Evolutionary conservation across 495 filamentous ascomycete genomes (phyloP).

Genomic region (Terfezia claveryi): DNA sequence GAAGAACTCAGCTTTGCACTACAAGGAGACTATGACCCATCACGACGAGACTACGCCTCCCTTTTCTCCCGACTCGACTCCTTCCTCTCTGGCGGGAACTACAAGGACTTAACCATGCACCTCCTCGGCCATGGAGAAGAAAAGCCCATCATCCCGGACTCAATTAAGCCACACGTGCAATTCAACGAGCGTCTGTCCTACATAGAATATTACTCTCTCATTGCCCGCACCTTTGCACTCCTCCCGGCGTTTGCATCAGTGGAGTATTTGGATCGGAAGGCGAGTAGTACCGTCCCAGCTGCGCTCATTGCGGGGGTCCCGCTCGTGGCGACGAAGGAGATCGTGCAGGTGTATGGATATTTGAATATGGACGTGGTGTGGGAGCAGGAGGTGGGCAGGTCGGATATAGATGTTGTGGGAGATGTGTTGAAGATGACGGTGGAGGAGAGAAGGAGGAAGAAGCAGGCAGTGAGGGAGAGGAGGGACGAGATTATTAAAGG

Average conservation of each 20-base stretch:
- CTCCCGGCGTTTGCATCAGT: slow-evolving; percentile 15
- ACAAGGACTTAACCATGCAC: slow-evolving; percentile 5
- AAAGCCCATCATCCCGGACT: slow-evolving; percentile 5
- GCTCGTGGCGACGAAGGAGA: slow-evolving; percentile 10
- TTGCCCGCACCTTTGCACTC: slow-evolving; percentile 11
- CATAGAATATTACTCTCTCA: slow-evolving; percentile 10
- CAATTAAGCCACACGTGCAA: slow-evolving; percentile 5
- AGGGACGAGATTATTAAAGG: background rate
- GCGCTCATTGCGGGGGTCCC: slow-evolving; percentile 15
- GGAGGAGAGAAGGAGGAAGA: slow-evolving; percentile 2
- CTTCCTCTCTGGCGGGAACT: background rate
- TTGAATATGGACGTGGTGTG: slow-evolving; percentile 13
- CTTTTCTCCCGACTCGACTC: slow-evolving; percentile 4
- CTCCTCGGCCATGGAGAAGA: slow-evolving; percentile 7
- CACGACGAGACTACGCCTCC: slow-evolving; percentile 9
- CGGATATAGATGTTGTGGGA: slow-evolving; percentile 9
- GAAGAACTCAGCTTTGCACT: slow-evolving; percentile 10
- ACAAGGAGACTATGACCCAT: slow-evolving; percentile 12
- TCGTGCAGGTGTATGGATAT: slow-evolving; percentile 18
- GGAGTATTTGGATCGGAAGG: slow-evolving; percentile 15
- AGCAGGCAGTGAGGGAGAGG: background rate
- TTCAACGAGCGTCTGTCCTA: slow-evolving; percentile 15
- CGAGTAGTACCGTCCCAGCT: slow-evolving; percentile 13
- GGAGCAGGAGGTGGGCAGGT: slow-evolving; percentile 8
- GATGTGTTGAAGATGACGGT: background rate